Base-by-base conservation (phyloP, 306 rosid species). In the Coriaria nepalensis region DNA sequence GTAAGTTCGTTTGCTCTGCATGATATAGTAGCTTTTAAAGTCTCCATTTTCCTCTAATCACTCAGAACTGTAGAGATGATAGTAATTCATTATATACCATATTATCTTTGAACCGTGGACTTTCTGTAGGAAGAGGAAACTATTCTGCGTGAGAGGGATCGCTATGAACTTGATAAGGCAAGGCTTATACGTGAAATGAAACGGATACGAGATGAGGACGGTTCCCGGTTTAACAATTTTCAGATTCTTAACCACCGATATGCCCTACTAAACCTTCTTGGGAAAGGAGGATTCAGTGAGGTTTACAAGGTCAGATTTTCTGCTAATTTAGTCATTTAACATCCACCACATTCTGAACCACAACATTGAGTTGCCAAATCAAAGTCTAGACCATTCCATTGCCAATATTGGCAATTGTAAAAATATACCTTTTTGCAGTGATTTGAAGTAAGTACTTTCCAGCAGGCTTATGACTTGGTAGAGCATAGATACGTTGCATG, bases 241-340 rank as follows among this genome's bases (percentile, higher is more conserved):
- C 99, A 92, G 79, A 86, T 92, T 74, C 75, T 92, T 51, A 82
- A 80, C 65, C 81, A 71, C 65, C 78, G 96, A 60, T 92, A 73
- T 62, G 93, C 99, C 35, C 93, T 92, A 57, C 60, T 92, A 66
- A 92, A 92, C 76, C 96, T 92, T 78, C 99, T 92, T 47, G 99
- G 99, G 50, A 92, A 92, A 75, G 99, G 96, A 44, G 99, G 99
- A 56, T 92, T 92, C 74, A 92, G 99, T 49, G 99, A 92, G 76
- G 99, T 92, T 60, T 92, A 92, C 72, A 86, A 92, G 99, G 99
- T 92, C 86, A 63, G 87, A 78, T 6, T 48, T 59, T 48, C 36
- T 15, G 20, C 10, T n/a, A 29, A 6, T 29, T 11, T 56, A 8
- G 35, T 56, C 15, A 44, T 34, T 56, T 43, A 54, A 36, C 40